phyloP scores from a whole-genome alignment of 2,329 filamentous ascomycete species.

The Dactylella cylindrospora region DNA sequence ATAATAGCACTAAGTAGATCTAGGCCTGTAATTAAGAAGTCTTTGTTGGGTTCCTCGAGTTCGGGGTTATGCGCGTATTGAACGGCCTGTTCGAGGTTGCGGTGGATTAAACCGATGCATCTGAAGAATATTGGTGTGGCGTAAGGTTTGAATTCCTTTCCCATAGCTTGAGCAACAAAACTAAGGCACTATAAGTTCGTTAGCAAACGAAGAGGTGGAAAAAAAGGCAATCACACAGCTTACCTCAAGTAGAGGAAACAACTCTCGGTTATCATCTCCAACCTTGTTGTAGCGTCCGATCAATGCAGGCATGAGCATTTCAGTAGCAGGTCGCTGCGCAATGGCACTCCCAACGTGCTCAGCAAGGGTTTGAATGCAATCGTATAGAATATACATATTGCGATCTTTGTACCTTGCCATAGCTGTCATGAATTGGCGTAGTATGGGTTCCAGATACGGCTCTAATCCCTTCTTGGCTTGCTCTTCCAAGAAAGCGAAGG shows the following conservation, averaged over 20 bases:
- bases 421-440: conserved; percentile 87
- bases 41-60: conserved; percentile 71
- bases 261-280: conserved; percentile 82
- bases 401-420: conserved; percentile 96
- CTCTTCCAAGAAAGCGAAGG: conserved; percentile 93
- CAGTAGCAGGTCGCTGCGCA: conserved; percentile 76
- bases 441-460: conserved; percentile 85
- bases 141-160: conserved; percentile 78
- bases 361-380: conserved; percentile 94
- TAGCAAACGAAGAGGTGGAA: background rate
- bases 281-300: conserved; percentile 86
- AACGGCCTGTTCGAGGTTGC: conserved; percentile 80
- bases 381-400: conserved; percentile 98
- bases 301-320: conserved; percentile 87
- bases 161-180: conserved; percentile 85
- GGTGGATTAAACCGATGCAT: conserved; percentile 87
- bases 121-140: conserved; percentile 81
- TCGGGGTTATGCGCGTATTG: conserved; percentile 65
- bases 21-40: conserved; percentile 92
- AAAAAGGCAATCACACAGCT: background rate
- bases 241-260: conserved; percentile 85
- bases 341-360: conserved; percentile 83
- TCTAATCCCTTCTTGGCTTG: conserved; percentile 78
- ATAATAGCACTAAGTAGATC: conserved; percentile 92
- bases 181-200: conserved; percentile 66